Evolutionary conservation across 768 basidiomycete species (phyloP).

Genomic region (Lactifluus echinatus): DNA sequence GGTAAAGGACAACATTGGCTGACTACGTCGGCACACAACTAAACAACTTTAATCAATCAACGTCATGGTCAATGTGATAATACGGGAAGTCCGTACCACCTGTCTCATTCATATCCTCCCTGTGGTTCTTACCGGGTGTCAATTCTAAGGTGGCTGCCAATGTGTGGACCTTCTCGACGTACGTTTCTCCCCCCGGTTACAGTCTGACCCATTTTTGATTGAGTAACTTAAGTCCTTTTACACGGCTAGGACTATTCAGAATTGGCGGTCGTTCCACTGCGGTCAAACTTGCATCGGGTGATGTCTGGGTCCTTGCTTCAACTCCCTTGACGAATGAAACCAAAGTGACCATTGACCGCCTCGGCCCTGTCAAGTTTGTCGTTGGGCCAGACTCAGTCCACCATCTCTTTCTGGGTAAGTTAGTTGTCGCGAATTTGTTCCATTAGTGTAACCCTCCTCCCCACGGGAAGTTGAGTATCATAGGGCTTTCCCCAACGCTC

Average conservation of each 20-base stretch:
- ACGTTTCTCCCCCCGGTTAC: conserved; percentile 20
- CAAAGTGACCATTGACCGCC: conserved; percentile 46
- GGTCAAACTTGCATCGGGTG: conserved; percentile 54
- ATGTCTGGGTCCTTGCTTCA: conserved; percentile 79
- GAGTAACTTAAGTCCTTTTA: conserved; percentile 44
- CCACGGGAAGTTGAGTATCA: conserved; percentile 46
- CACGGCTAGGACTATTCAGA: conserved; percentile 57
- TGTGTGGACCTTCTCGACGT: conserved; percentile 63
- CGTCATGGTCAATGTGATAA: conserved; percentile 28
- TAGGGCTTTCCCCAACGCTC: conserved; percentile 60
- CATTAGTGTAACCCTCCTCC: conserved; percentile 21
- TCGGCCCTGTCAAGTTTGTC: conserved; percentile 68
- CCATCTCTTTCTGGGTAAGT: conserved; percentile 47
- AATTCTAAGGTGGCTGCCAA: conserved; percentile 31
- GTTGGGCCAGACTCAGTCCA: conserved; percentile 51
- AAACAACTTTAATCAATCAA: too few species aligned
- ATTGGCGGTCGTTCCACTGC: conserved; percentile 83
- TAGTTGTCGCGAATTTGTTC: conserved; percentile 8
- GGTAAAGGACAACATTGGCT: too few species aligned
- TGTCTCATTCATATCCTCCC: background rate
- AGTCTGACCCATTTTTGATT: too few species aligned
- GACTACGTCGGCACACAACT: too few species aligned
- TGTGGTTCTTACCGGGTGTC: background rate
- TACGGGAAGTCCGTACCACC: conserved; percentile 32
- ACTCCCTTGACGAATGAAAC: conserved; percentile 62